Percentiles rank a stretch among this genome's conserved stretches.
These are phyloP conservation scores for Myochromella boudieri DNA, from an alignment of 768 basidiomycete genomes.

Conservation along the genomic window DNA sequence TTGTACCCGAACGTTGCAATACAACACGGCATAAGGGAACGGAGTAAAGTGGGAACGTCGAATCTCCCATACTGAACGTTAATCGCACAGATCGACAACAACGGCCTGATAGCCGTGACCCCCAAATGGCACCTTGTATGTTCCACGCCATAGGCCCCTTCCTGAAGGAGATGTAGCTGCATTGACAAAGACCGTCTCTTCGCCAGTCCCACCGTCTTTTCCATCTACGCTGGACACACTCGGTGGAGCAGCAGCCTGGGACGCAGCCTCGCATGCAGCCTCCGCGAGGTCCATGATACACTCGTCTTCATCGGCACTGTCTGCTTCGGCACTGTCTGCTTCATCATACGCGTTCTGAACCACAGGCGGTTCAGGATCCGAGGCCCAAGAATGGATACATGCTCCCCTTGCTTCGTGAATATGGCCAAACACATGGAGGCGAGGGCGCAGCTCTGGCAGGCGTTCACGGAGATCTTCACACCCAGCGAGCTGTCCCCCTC, in stretches of 20 bases:
- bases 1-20: too few relatives aligned
- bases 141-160: slow-evolving; percentile 18
- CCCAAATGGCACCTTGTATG: slow-evolving; percentile 27
- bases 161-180: slow-evolving; percentile 41
- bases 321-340: background rate
- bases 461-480: slow-evolving; percentile 46
- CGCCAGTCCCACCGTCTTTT: too few relatives aligned
- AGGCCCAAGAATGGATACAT: slow-evolving; percentile 36
- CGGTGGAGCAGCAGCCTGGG: background rate
- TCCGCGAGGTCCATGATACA: background rate
- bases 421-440: slow-evolving; percentile 60
- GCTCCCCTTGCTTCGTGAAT: slow-evolving; percentile 66
- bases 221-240: too few relatives aligned
- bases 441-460: slow-evolving; percentile 38
- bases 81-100: slow-evolving; percentile 41
- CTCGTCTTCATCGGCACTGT: slow-evolving; percentile 4
- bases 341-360: background rate
- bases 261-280: background rate
- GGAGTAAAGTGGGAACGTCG: too few relatives aligned
- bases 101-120: slow-evolving; percentile 44
- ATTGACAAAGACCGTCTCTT: slow-evolving; percentile 43
- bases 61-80: too few relatives aligned
- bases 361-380: background rate
- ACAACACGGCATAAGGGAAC: too few relatives aligned
- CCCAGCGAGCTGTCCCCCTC: slow-evolving; percentile 38